Evolutionary conservation across 768 basidiomycete genomes (phyloP), one percentile per base, ranked within the genome.

Genomic region (Phylloporus scabripes): DNA sequence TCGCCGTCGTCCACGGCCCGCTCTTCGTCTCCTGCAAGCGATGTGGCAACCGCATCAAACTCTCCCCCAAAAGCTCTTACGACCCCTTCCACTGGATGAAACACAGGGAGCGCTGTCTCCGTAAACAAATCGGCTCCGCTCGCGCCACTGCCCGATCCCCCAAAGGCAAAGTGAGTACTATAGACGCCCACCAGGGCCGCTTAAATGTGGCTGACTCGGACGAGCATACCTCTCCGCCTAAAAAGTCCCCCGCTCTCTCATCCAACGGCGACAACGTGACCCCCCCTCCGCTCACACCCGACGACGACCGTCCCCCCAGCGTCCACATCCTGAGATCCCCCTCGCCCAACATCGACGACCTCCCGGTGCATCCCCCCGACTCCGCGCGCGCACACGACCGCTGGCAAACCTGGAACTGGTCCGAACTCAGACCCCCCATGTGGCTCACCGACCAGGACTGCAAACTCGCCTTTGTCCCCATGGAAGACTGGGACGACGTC

Each of bases 1-100:
- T 80, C 63, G 79, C 72, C 24, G 69, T 71, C 20, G 73, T 83
- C 14, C 66, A 78, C 42, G 71, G 71, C 17, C 78, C 79, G 5
- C 69, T 73, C 23, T 71, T 71, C 45, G 78, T 82, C 44, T 69
- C 71, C 47, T 85, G 83, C 67, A 70, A 67, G 52, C 73, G 73
- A 45, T 87, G 85, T 63, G 70, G 72, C 32, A 66, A 58, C 24
- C 66, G 69, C 12, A 85, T 87, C 65, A 83, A 83, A 61, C 76
- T 87, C 23, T 85, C 83, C 14, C 64, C 72, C 28, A 86, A 85
- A 66, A 83, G 81, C 63, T 71, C 72, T 18, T 87, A 75, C 56
- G 85, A 87, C 57, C 73, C 74, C 26, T 77, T 76, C 57, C 84
- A 87, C 63, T 87, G 85, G 85, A 61, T 68, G 39, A 81, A 77